Evolutionary conservation across 1,284 basidiomycete genomes (phyloP).

Genomic region (Xerocomus amazonicus): DNA sequence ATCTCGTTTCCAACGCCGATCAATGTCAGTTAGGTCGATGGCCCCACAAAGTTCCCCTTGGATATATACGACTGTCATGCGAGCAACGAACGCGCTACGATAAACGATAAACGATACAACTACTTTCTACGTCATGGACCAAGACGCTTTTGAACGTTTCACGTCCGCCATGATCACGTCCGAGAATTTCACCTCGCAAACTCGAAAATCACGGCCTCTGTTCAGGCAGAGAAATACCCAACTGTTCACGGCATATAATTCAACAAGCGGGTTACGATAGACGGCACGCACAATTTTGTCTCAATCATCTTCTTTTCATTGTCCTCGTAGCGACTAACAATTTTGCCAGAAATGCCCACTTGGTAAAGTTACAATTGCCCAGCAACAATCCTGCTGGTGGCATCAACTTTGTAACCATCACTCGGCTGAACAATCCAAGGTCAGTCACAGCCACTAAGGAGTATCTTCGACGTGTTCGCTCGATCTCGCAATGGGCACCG

Average conservation of each 20-base stretch:
- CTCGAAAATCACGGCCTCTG: slow-evolving; percentile 56
- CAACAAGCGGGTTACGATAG: slow-evolving; percentile 53
- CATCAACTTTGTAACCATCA: slow-evolving; percentile 61
- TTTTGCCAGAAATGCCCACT: slow-evolving; percentile 55
- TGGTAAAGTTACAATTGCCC: slow-evolving; percentile 70
- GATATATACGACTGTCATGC: slow-evolving; percentile 48
- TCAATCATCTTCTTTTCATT: not conserved
- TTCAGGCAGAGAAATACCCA: slow-evolving; percentile 69
- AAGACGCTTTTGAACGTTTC: slow-evolving; percentile 56
- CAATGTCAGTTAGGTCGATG: slow-evolving; percentile 53
- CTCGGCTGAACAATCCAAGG: slow-evolving; percentile 63
- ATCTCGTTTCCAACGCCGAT: slow-evolving; percentile 56
- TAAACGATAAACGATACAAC: slow-evolving; percentile 61
- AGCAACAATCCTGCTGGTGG: slow-evolving; percentile 67
- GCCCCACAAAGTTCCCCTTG: slow-evolving; percentile 44
- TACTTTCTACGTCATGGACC: slow-evolving; percentile 51
- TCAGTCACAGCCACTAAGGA: slow-evolving; percentile 19
- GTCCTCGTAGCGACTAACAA: slow-evolving; percentile 54
- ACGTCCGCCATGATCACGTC: slow-evolving; percentile 61
- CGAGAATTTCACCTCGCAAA: slow-evolving; percentile 67
- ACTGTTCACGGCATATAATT: slow-evolving; percentile 60
- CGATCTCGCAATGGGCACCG: slow-evolving; percentile 68
- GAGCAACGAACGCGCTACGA: slow-evolving; percentile 48
- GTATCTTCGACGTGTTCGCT: slow-evolving; percentile 60
- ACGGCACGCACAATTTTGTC: slow-evolving; percentile 36